These are phyloP conservation scores for Linaria vulgaris DNA, from an alignment of 257 asterid genomes.

Conservation along the genomic window DNA sequence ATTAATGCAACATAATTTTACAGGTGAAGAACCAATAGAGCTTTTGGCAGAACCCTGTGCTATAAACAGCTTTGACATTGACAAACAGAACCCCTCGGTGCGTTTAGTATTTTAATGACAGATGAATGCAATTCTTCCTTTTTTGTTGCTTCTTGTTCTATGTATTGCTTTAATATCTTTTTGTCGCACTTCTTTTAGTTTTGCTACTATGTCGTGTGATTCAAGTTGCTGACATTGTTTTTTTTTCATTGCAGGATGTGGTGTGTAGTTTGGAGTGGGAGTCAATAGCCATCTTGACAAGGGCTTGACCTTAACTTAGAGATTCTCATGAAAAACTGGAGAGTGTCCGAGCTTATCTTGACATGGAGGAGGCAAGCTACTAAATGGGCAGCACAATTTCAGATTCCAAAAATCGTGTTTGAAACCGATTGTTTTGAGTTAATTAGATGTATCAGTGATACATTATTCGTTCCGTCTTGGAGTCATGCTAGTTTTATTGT, in stretches of 20 bases:
- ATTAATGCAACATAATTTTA: conserved; percentile 19
- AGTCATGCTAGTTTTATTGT: no score
- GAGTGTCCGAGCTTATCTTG: no score
- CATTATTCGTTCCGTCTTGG: no score
- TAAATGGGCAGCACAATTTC: no score
- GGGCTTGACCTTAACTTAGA: conserved; percentile 35
- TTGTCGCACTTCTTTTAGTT: not conserved
- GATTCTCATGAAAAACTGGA: not conserved
- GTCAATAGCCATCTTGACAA: conserved; percentile 67
- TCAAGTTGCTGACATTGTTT: not conserved
- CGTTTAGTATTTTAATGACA: conserved; percentile 24
- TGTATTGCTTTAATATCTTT: not conserved
- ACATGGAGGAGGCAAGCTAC: no score
- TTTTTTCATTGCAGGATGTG: conserved; percentile 57
- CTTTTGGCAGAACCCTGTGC: conserved; percentile 91
- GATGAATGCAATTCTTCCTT: not conserved
- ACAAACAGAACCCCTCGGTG: conserved; percentile 77
- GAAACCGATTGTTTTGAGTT: no score
- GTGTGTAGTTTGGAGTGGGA: conserved; percentile 98
- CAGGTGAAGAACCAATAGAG: conserved; percentile 77
- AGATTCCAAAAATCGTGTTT: no score
- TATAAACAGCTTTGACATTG: conserved; percentile 89
- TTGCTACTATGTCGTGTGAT: not conserved
- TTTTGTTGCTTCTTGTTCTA: not conserved
- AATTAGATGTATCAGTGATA: no score